phyloP scores from a whole-genome alignment of 805 yeast genomes.

The Myxozyma geophila region DNA sequence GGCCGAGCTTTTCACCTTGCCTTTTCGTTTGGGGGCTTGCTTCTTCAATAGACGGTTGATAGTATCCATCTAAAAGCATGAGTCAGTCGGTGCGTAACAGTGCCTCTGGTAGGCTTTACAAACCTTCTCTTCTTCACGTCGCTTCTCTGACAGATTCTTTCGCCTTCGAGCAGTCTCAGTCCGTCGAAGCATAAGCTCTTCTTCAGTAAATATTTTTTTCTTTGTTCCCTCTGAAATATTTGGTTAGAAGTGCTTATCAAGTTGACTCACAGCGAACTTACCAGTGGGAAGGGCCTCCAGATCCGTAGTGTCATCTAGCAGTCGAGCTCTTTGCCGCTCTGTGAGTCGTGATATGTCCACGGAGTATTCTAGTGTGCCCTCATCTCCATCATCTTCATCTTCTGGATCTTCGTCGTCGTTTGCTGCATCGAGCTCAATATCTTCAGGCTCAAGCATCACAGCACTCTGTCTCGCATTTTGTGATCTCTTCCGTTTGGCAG shows the following conservation, averaged over 20 bases:
- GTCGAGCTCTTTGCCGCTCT: slow-evolving; percentile 48
- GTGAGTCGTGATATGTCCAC: slow-evolving; percentile 44
- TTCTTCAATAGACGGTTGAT: slow-evolving; percentile 82
- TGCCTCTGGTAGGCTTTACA: neutral
- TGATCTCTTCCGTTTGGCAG: slow-evolving; percentile 1
- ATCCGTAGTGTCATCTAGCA: slow-evolving; percentile 38
- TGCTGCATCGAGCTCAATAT: slow-evolving; percentile 8
- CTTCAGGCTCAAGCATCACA: slow-evolving; percentile 4
- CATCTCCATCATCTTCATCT: slow-evolving; percentile 39
- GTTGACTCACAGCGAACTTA: neutral
- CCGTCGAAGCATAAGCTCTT: slow-evolving; percentile 77
- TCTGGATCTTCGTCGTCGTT: slow-evolving; percentile 30
- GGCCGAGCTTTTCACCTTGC: slow-evolving; percentile 16
- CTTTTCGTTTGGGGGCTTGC: slow-evolving; percentile 60
- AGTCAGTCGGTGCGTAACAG: neutral
- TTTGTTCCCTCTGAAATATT: slow-evolving; percentile 41
- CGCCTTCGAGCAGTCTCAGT: slow-evolving; percentile 90
- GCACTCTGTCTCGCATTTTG: neutral
- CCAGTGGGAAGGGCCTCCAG: slow-evolving; percentile 36
- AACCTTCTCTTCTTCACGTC: slow-evolving; percentile 82
- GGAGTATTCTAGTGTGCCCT: slow-evolving; percentile 21
- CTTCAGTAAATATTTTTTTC: slow-evolving; percentile 72
- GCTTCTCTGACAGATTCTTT: slow-evolving; percentile 78
- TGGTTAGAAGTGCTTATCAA: neutral
- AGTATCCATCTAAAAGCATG: slow-evolving; percentile 62